Conservation (phyloP, 208 protist species). For the Trypanosoma caninum region DNA sequence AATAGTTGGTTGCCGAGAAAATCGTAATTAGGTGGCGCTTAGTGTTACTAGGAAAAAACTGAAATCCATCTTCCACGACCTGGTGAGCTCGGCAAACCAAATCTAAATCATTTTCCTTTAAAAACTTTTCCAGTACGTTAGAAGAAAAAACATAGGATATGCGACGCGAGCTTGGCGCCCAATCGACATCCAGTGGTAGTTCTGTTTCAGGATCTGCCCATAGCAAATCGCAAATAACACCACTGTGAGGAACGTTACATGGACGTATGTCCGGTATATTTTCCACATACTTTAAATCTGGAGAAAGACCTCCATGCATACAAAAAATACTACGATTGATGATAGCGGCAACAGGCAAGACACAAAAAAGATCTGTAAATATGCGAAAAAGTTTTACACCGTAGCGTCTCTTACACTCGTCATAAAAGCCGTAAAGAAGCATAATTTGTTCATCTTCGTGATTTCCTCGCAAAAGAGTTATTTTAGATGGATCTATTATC, state of each 20-base stretch:
- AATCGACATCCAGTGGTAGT: slow-evolving; percentile 92
- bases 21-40: slow-evolving; percentile 99
- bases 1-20: slow-evolving; percentile 99
- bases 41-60: slow-evolving; percentile 97
- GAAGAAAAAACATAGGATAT: slow-evolving; percentile 98
- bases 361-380: slow-evolving; percentile 98
- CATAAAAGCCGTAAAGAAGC: slow-evolving; percentile 99
- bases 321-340: slow-evolving; percentile 99
- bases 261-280: slow-evolving; percentile 95
- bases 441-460: slow-evolving; percentile 99
- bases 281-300: slow-evolving; percentile 89
- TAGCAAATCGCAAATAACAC: slow-evolving; percentile 98
- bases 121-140: slow-evolving; percentile 95
- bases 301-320: slow-evolving; percentile 97
- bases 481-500: slow-evolving; percentile 95
- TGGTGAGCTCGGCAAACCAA: slow-evolving; percentile 99
- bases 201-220: slow-evolving; percentile 98
- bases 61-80: slow-evolving; percentile 98
- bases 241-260: slow-evolving; percentile 97
- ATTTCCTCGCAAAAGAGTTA: slow-evolving; percentile 98
- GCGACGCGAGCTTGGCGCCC: slow-evolving; percentile 97
- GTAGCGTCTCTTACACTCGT: slow-evolving; percentile 98
- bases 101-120: slow-evolving; percentile 97
- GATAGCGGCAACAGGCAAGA: slow-evolving; percentile 96
- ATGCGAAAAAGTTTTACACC: slow-evolving; percentile 97